These are phyloP conservation scores for Aspergillus sp. DNA, from an alignment of 2,329 filamentous ascomycete genomes.

Conservation along the genomic window DNA sequence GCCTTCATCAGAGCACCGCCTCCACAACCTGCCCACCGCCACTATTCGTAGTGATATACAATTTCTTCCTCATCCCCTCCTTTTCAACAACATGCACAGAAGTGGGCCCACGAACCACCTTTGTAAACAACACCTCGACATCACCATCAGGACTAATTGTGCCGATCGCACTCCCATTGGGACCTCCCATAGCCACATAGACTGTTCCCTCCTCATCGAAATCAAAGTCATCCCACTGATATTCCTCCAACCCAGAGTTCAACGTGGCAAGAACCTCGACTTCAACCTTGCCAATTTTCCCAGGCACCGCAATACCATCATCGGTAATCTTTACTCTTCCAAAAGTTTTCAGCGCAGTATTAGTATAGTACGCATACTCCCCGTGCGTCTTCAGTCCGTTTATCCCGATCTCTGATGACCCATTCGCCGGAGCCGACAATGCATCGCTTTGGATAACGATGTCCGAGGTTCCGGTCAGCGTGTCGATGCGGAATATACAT, in stretches of 20 bases:
- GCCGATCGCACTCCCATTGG: conserved; percentile 4
- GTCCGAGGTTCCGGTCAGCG: conserved; percentile 9
- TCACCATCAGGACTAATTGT: conserved; percentile 13
- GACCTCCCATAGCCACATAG: conserved; percentile 15
- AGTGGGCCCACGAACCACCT: conserved; percentile 6
- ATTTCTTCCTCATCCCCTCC: background rate
- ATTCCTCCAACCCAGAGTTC: background rate
- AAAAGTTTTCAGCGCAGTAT: conserved; percentile 13
- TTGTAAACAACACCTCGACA: conserved; percentile 11
- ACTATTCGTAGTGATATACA: conserved; percentile 13
- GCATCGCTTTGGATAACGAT: conserved; percentile 11
- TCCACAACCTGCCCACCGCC: conserved; percentile 11
- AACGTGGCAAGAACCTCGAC: conserved; percentile 14
- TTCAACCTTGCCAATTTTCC: background rate
- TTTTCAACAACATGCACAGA: conserved; percentile 9
- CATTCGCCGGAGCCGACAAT: conserved; percentile 6
- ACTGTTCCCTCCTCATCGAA: conserved; percentile 13
- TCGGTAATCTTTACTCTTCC: conserved; percentile 7
- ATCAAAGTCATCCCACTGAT: conserved; percentile 21
- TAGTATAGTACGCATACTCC: conserved; percentile 18
- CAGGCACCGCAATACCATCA: background rate
- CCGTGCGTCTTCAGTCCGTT: conserved; percentile 20
- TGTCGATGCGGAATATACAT: conserved; percentile 19
- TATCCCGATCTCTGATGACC: conserved; percentile 17
- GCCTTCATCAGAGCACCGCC: background rate